Evolutionary conservation across 116 monocot species (phyloP), one percentile per base, ranked within the genome.

Genomic region (Cymodocea nodosa): DNA sequence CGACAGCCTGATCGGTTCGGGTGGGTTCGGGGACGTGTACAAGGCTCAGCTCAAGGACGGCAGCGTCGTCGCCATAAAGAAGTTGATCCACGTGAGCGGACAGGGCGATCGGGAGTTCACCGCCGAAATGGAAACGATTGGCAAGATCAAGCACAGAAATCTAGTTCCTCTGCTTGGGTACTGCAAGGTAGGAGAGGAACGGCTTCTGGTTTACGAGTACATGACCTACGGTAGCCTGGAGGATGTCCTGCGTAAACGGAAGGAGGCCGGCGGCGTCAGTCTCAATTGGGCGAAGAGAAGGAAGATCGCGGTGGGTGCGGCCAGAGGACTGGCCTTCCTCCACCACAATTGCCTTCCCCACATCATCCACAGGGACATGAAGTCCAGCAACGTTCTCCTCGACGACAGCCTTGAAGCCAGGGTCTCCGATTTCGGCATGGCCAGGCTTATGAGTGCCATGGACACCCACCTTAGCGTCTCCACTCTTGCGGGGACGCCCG

Each of bases 331-430:
- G 14, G 82, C 82, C 35, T 92, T 82, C 72, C 84, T 92, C 35
- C 91, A 91, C 74, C 90, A 91, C 71, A 92, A 69, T 75, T 92
- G 91, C 84, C 69, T 75, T 61, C 91, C 91, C 22, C 87, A 92
- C 70, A 87, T 92, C 66, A 92, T 92, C 18, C 91, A 92, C 76
- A 30, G 91, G 35, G 91, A 92, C 59, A 92, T 92, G 91, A 92
- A 92, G 53, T 92, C 87, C 48, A 92, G 91, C 82, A 91, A 91
- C 20, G 91, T 91, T 5, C 78, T 91, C 2, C 60, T 91, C 2
- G 91, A 91, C 52, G 82, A 79, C 50, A 80, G 77, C 18, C 62
- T 84, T 11, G 91, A 91, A 49, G 90, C 90, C 6, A 70, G 84
- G 37, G 90, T 90, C 35, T 83, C 90, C 2, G 90, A 90, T 68